These are phyloP conservation scores for Clathrospora elynae DNA, from an alignment of 2,329 filamentous ascomycete genomes.

Conservation along the genomic window DNA sequence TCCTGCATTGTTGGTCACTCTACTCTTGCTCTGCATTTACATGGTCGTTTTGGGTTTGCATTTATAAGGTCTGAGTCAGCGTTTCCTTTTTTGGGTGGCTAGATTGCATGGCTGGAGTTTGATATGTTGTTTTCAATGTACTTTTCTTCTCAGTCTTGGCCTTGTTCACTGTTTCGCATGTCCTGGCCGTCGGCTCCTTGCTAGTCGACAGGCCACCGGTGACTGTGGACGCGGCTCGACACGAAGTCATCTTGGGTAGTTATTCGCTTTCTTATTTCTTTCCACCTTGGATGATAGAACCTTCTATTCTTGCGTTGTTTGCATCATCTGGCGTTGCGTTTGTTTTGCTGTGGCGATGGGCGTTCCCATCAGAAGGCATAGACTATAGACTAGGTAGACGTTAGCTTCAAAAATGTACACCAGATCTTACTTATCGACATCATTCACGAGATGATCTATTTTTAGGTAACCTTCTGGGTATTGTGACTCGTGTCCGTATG, in stretches of 20 bases:
- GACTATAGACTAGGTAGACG: slow-evolving; percentile 8
- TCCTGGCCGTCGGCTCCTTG: slow-evolving; percentile 7
- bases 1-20: slow-evolving; percentile 1
- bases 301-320: slow-evolving; percentile 13
- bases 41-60: slow-evolving; percentile 5
- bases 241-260: slow-evolving; percentile 8
- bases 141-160: slow-evolving; percentile 4
- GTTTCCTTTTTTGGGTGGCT: slow-evolving; percentile 6
- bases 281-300: not conserved
- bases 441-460: slow-evolving; percentile 15
- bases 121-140: slow-evolving; percentile 2
- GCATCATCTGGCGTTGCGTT: slow-evolving; percentile 8
- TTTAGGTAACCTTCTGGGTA: slow-evolving; percentile 14
- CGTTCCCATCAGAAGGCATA: too few relatives aligned
- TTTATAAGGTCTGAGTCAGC: slow-evolving; percentile 6
- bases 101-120: slow-evolving; percentile 17
- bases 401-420: slow-evolving; percentile 2
- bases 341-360: slow-evolving; percentile 1
- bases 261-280: slow-evolving; percentile 11
- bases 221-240: slow-evolving; percentile 10
- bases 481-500: slow-evolving; percentile 11
- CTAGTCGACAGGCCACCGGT: slow-evolving; percentile 18
- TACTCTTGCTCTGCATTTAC: slow-evolving; percentile 5
- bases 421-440: not conserved
- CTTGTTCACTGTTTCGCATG: slow-evolving; percentile 2